Conservation (phyloP, 768 basidiomycete species). For the Mycena capillaripes region DNA sequence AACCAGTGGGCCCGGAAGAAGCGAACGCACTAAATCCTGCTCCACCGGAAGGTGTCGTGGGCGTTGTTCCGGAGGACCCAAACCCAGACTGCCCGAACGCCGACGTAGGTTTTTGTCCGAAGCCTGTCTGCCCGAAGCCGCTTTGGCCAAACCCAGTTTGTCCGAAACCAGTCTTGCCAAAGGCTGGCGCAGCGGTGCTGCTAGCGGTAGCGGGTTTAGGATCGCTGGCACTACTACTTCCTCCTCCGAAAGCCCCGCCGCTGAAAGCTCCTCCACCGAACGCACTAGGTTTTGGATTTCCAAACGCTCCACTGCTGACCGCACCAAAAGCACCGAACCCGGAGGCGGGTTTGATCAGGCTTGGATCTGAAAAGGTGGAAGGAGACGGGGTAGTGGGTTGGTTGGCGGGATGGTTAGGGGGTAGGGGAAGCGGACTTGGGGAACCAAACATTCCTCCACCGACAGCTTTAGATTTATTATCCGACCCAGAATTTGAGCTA, state of each 20-base stretch:
- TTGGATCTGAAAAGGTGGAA: conserved; percentile 28
- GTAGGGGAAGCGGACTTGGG: conserved; percentile 37
- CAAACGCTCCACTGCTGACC: conserved; percentile 46
- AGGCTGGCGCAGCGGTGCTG: conserved; percentile 30
- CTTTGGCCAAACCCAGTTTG: conserved; percentile 46
- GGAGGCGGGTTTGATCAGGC: conserved; percentile 34
- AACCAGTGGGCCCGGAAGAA: conserved; percentile 36
- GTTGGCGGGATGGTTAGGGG: conserved; percentile 42
- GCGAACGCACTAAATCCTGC: conserved; percentile 56
- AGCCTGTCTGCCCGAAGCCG: conserved; percentile 48
- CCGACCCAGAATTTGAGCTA: conserved; percentile 34
- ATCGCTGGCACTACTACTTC: conserved; percentile 6
- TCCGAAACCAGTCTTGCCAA: conserved; percentile 40
- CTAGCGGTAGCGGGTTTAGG: conserved; percentile 9
- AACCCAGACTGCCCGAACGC: conserved; percentile 41
- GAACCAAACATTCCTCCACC: conserved; percentile 49
- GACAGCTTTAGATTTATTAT: conserved; percentile 38
- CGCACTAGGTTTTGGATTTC: conserved; percentile 43
- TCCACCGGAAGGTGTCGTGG: conserved; percentile 28
- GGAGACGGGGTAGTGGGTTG: conserved; percentile 28
- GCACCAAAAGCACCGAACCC: conserved; percentile 43
- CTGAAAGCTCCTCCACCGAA: conserved; percentile 54
- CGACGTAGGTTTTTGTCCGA: conserved; percentile 47
- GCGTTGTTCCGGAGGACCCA: conserved; percentile 23
- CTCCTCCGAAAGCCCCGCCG: conserved; percentile 21